Conservation (phyloP, 768 basidiomycete species). For the Trametes gibbosa region DNA sequence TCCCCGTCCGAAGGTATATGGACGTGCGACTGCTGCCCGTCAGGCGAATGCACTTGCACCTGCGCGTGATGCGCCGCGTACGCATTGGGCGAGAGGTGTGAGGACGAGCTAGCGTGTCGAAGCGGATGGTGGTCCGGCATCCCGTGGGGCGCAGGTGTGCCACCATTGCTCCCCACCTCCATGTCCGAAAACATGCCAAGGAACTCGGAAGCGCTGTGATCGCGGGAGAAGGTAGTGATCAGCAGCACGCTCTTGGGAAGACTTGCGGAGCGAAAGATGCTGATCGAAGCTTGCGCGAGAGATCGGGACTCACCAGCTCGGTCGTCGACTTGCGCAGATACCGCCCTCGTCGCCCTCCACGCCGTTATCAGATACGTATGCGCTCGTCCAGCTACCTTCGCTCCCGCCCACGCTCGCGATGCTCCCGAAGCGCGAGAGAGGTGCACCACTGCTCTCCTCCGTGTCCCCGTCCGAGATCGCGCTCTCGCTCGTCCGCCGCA, state of each 20-base stretch:
- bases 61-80: not conserved
- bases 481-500: conserved; percentile 14
- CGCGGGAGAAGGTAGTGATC: not conserved
- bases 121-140: conserved; percentile 10
- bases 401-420: conserved; percentile 28
- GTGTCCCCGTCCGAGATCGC: conserved; percentile 20
- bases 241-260: not conserved
- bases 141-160: conserved; percentile 7
- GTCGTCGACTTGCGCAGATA: conserved; percentile 16
- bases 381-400: conserved; percentile 30
- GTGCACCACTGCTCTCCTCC: conserved; percentile 24
- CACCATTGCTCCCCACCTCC: conserved; percentile 22
- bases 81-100: conserved; percentile 10
- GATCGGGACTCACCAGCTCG: conserved; percentile 22
- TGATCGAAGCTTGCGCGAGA: not conserved
- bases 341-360: conserved; percentile 15
- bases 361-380: conserved; percentile 24
- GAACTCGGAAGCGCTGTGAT: conserved; percentile 22
- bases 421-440: conserved; percentile 24
- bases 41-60: conserved; percentile 7
- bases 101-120: not conserved
- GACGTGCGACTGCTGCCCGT: not conserved
- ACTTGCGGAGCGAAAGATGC: not conserved
- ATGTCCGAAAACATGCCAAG: conserved; percentile 24
- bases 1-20: conserved; percentile 4